Base-by-base conservation (phyloP, 345 rosid species). In the Salix suchowensis region DNA sequence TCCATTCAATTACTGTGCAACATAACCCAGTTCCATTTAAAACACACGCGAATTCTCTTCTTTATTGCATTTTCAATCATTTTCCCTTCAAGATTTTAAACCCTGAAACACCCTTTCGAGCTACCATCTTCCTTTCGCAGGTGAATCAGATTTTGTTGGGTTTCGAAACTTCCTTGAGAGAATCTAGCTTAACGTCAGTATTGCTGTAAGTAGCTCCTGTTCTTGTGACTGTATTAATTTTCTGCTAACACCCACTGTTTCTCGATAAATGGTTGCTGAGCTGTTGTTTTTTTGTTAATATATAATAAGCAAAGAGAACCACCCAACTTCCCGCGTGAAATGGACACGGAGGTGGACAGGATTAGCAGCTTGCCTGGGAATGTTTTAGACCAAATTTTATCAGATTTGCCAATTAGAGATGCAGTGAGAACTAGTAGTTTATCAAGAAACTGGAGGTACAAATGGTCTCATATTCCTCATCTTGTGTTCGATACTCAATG, bases 341-440 rank as follows among this genome's bases (percentile, higher is more conserved):
- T 67, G 21, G 88, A 84, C 76, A 69, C 72, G 0, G 91, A 85
- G 74, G 42, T 82, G 32, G 92, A 91, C 78, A 86, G 75, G 61
- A 72, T 91, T 83, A 87, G 90, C 82, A 81, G 76, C 78, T 84
- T 89, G 73, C 95, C 89, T 21, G 87, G 85, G 40, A 87, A 88
- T 76, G 77, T 88, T 60, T 67, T 86, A 60, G 87, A 88, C 74
- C 89, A 87, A 72, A 84, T 90, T 52, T 82, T 90, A 79, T 85
- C 88, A 11, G 85, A 77, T 74, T 81, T 90, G 77, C 77, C 94
- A 0, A 80, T 90, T 67, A 86, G 81, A 79, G 94, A 90, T 80
- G 92, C 89, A 13, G 94, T 85, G 50, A 87, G 92, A 77, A 90
- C 91, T 48, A 86, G 94, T 82, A 77, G 80, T 70, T 79, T 90